A percentile compares a stretch with the other conserved stretches of the same genome.
Conservation (phyloP, 768 basidiomycete species). For the Suillus plorans region DNA sequence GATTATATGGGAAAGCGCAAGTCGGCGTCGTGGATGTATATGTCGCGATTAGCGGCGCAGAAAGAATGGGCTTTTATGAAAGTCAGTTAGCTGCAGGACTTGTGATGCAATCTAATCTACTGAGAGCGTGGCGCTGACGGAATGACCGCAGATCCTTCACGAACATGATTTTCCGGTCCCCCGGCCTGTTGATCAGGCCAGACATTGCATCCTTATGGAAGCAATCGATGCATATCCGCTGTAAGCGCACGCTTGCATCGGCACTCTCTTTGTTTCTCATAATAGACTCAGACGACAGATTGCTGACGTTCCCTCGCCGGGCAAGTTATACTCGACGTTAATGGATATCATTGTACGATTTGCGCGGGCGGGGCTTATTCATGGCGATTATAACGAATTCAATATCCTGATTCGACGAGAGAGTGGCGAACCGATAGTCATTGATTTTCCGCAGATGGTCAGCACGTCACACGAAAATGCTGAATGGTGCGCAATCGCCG, state of each 20-base stretch:
- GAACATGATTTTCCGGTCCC: slow-evolving; percentile 95
- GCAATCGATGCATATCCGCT: slow-evolving; percentile 93
- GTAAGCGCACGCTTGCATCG: slow-evolving; percentile 45
- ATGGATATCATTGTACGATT: slow-evolving; percentile 98
- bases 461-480: slow-evolving; percentile 96
- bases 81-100: slow-evolving; percentile 39
- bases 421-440: slow-evolving; percentile 77
- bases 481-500: slow-evolving; percentile 71
- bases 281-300: slow-evolving; percentile 73
- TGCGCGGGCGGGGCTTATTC: slow-evolving; percentile 92
- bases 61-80: slow-evolving; percentile 99
- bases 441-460: slow-evolving; percentile 99
- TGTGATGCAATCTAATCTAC: background rate
- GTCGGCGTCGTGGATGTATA: slow-evolving; percentile 99
- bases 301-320: slow-evolving; percentile 77
- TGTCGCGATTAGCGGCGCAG: slow-evolving; percentile 93
- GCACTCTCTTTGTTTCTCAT: background rate
- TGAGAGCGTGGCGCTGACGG: background rate
- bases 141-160: slow-evolving; percentile 67
- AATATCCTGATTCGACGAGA: slow-evolving; percentile 91
- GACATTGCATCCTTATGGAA: slow-evolving; percentile 96
- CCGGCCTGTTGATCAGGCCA: slow-evolving; percentile 87
- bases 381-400: slow-evolving; percentile 99
- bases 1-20: slow-evolving; percentile 96
- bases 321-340: slow-evolving; percentile 83